A percentile compares a stretch with the other conserved stretches of the same genome.
phyloP scores from a whole-genome alignment of 192 early-diverging fungal species.

The Cetraspora pellucida region DNA sequence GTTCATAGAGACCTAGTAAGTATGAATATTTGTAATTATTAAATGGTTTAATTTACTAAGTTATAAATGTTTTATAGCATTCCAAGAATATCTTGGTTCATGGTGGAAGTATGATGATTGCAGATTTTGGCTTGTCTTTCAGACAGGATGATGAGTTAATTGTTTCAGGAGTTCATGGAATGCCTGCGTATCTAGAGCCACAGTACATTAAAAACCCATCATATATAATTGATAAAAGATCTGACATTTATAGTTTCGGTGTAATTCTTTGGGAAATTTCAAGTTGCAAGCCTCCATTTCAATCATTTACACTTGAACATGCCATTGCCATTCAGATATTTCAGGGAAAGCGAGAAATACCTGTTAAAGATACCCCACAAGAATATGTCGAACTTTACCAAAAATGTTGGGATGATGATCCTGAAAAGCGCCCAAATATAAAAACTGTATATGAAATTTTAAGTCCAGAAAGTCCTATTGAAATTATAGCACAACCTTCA shows the following conservation, averaged over 20 bases:
- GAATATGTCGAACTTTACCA: conserved; percentile 39
- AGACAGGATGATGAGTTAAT: background rate
- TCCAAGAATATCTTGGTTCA: conserved; percentile 16
- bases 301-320: conserved; percentile 32
- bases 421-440: conserved; percentile 36
- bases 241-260: conserved; percentile 44
- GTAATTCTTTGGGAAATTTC: conserved; percentile 46
- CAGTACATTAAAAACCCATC: background rate
- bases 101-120: background rate
- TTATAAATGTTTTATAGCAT: background rate
- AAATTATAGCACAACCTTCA: no score
- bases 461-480: background rate
- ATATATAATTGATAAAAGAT: background rate
- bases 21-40: background rate
- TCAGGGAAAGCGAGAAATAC: conserved; percentile 41
- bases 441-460: conserved; percentile 33
- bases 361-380: conserved; percentile 40
- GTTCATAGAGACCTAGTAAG: conserved; percentile 40
- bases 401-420: conserved; percentile 42
- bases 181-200: background rate
- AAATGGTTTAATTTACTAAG: background rate
- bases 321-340: conserved; percentile 39
- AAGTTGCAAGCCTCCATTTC: conserved; percentile 36
- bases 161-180: background rate
- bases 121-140: background rate